These are phyloP conservation scores for Diversispora eburnea DNA, from an alignment of 192 early-diverging fungal species.

Conservation along the genomic window DNA sequence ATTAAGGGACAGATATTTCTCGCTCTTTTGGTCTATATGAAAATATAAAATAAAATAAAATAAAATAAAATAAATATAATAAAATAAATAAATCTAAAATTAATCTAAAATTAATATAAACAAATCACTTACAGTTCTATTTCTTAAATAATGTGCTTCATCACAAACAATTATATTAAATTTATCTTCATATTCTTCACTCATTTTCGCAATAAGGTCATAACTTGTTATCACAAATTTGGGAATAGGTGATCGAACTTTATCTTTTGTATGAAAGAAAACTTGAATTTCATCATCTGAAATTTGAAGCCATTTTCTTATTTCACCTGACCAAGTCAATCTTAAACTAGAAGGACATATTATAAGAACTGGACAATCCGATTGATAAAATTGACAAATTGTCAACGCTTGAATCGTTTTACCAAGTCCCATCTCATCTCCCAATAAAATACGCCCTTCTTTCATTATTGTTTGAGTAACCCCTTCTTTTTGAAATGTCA, in stretches of 20 bases:
- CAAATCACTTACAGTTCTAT: constrained; percentile 32
- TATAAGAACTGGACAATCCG: constrained; percentile 45
- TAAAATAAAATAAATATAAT: background rate
- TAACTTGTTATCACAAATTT: constrained; percentile 41
- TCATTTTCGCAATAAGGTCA: constrained; percentile 34
- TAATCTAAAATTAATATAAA: too few species aligned
- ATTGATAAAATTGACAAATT: constrained; percentile 35
- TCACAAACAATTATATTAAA: constrained; percentile 41
- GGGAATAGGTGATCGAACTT: background rate
- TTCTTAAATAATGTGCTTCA: constrained; percentile 50
- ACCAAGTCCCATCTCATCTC: constrained; percentile 46
- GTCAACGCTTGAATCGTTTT: constrained; percentile 48
- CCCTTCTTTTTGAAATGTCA: constrained; percentile 39
- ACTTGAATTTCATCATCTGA: constrained; percentile 31
- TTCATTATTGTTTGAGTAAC: constrained; percentile 30
- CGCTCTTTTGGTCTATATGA: constrained; percentile 40
- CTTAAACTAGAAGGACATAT: constrained; percentile 44
- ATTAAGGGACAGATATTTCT: constrained; percentile 36
- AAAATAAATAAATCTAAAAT: too few species aligned
- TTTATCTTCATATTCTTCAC: constrained; percentile 16
- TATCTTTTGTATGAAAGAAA: constrained; percentile 4
- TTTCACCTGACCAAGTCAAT: constrained; percentile 42
- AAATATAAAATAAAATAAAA: background rate
- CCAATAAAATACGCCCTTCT: constrained; percentile 37
- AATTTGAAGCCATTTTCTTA: constrained; percentile 44